Evolutionary conservation across 2,329 filamentous ascomycete genomes (phyloP).

Genomic region (Coniochaeta prunicola): DNA sequence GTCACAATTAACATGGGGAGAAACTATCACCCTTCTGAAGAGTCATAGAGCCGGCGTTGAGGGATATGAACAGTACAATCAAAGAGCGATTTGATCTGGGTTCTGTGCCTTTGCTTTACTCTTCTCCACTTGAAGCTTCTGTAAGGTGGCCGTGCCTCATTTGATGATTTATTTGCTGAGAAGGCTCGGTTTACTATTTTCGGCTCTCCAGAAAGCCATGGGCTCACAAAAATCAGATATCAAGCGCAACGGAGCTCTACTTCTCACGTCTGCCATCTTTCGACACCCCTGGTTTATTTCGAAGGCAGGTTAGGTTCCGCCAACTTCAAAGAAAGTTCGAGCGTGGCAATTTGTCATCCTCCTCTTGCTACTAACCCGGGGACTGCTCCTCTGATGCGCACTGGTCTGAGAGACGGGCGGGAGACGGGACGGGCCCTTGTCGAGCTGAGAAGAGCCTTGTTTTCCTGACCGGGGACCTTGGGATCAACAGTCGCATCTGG

Average conservation of each 20-base stretch:
- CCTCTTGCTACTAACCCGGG: neutral
- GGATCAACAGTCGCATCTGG: neutral
- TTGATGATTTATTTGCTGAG: too few relatives aligned
- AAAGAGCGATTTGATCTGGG: neutral
- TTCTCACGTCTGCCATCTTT: neutral
- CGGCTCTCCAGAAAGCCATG: neutral
- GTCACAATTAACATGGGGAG: neutral
- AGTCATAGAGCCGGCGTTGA: conserved; percentile 1
- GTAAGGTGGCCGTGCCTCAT: neutral
- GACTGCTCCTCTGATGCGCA: neutral
- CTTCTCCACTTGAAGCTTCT: neutral
- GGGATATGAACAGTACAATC: neutral
- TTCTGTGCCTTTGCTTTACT: neutral
- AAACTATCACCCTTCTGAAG: neutral
- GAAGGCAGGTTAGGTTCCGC: neutral
- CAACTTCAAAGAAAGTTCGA: neutral
- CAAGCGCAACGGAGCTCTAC: neutral
- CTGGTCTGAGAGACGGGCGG: neutral
- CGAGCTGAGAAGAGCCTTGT: neutral
- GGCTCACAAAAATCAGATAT: neutral
- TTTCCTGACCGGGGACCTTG: neutral
- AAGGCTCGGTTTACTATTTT: too few relatives aligned
- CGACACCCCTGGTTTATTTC: neutral
- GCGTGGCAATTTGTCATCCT: neutral
- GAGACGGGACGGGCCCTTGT: neutral